Evolutionary conservation across 345 rosid species (phyloP), one percentile per base, ranked within the genome.

Genomic region (Diplotaxis tenuifolia): DNA sequence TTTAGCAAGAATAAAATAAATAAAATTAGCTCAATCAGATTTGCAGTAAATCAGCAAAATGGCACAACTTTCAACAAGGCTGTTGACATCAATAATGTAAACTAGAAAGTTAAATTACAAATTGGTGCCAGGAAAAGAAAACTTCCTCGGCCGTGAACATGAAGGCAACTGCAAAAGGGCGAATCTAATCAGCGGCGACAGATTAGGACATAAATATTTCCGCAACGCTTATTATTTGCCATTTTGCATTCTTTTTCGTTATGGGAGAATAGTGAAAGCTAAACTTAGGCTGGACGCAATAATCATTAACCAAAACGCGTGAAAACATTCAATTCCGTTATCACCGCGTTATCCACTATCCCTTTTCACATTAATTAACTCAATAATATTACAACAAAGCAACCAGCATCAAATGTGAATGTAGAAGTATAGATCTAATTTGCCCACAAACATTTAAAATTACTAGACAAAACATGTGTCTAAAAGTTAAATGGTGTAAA

Each of bases 291-390:
- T 79, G 75, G 80, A 86, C 72, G 84, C 84, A 82, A 82, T 66
- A 62, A 82, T 82, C 67, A 78, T 42, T 73, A 56, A 68, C 73
- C 78, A 49, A 65, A 80, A 75, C 89, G 86, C 87, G 84, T 86
- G 79, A 74, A 40, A 29, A 73, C 72, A 57, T 71, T 65, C 45
- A 71, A 34, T 65, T 64, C 63, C 67, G 6, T 58, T 58, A 9
- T 47, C 76, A 75, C 70, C 74, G 69, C 66, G 6, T 62, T 31
- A 55, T 70, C 70, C 71, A 76, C 61, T 70, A 6, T 10, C 25
- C 4, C 27, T 9, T 23, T n/a, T n/a, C 66, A 21, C 47, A 64
- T 64, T 23, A 12, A 3, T 56, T 32, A 23, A 57, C 53, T 18
- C 8, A 29, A 2, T 18, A 28, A 11, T 55, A 2, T 40, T 40